Conservation (phyloP, 2,329 filamentous ascomycete species). For the Aspergillus tamarii region DNA sequence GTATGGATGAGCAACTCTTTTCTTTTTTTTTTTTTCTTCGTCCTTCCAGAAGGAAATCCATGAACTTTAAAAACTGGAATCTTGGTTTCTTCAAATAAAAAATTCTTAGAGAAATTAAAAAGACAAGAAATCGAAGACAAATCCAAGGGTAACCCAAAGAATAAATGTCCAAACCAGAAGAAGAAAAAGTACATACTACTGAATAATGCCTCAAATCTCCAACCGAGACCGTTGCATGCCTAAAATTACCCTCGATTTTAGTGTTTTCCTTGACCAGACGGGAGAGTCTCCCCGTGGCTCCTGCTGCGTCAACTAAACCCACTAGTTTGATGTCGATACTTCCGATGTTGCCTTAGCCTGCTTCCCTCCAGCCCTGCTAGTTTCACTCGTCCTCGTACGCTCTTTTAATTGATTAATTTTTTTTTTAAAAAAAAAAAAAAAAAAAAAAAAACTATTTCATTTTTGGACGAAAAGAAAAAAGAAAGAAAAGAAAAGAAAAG, state of each 20-base stretch:
- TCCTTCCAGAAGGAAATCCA: background rate
- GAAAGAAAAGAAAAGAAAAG: too few relatives aligned
- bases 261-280: background rate
- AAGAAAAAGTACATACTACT: background rate
- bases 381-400: background rate
- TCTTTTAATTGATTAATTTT: background rate
- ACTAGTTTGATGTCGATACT: slow-evolving; percentile 2
- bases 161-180: background rate
- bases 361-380: slow-evolving; percentile 1
- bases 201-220: background rate
- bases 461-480: too few relatives aligned
- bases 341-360: background rate
- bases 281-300: background rate
- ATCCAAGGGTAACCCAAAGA: too few relatives aligned
- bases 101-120: background rate
- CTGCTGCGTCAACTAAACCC: background rate
- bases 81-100: background rate
- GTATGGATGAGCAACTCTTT: background rate
- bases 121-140: background rate
- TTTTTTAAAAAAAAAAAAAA: too few relatives aligned
- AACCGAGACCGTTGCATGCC: background rate
- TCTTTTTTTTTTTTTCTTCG: background rate
- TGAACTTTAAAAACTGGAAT: slow-evolving; percentile 2
- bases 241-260: background rate
- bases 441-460: too few relatives aligned